These are phyloP conservation scores for Fagopyrum tataricum DNA, from an alignment of 148 eudicot species.

Conservation along the genomic window DNA sequence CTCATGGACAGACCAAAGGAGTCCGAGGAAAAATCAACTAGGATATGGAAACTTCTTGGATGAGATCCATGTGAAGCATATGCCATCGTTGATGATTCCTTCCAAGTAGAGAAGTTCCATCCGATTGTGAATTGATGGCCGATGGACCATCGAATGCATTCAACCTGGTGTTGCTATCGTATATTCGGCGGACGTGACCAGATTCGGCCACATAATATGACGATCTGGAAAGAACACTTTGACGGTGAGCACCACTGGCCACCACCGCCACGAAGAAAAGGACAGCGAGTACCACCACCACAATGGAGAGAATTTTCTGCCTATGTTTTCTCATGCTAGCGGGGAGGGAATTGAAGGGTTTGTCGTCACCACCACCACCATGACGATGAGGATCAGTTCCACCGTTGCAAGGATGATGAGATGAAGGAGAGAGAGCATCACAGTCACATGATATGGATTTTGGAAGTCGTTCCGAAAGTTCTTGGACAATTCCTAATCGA, in stretches of 20 bases:
- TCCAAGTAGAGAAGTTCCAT: neutral
- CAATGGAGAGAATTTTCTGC: neutral
- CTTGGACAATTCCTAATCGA: too few relatives aligned
- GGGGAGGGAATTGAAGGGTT: neutral
- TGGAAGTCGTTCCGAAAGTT: too few relatives aligned
- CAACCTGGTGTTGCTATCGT: neutral
- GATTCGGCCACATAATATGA: neutral
- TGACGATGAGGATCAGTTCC: neutral
- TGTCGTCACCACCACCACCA: neutral
- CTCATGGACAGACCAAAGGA: neutral
- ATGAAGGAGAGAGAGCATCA: constrained; percentile 8
- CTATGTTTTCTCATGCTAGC: neutral
- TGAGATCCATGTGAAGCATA: neutral
- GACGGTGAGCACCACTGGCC: neutral
- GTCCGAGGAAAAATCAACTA: neutral
- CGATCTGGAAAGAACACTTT: neutral
- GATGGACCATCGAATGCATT: neutral
- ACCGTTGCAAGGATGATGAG: too few relatives aligned
- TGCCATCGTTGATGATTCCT: neutral
- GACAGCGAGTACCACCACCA: neutral
- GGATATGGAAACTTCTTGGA: neutral
- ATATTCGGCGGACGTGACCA: neutral
- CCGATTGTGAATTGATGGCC: neutral
- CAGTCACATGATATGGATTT: constrained; percentile 2
- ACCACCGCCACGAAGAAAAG: neutral